Evolutionary conservation across 1,139 yeast genomes (phyloP), one percentile per base, ranked within the genome.

Genomic region (Hansenula sp.): DNA sequence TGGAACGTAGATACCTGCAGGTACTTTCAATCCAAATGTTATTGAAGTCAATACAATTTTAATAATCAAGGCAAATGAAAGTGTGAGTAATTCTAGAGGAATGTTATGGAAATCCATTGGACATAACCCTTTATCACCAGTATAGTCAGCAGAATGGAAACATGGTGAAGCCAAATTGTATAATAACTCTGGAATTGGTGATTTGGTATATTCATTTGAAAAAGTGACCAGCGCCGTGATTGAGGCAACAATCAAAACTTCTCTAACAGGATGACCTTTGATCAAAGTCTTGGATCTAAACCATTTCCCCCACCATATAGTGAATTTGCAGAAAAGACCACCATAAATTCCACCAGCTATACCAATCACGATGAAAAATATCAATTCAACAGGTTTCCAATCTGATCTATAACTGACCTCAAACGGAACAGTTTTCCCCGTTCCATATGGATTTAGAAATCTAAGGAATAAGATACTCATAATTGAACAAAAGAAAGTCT

Each of bases 1-100:
- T 1, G 86, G 86, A 1, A 80, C 81, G 53, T 80, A 80, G 21
- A 80, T 74, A 15, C 86, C 86, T 43, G 78, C 70, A 1, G 86
- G 86, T 3, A 79, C 62, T 51, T 77, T 79, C 41, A 77, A 55
- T 1, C 85, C 86, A 60, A 79, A 78, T 0, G 85, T 77, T 11
- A 79, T 58, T 27, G 74, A 67, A 0, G 84, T 79, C 30, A 80
- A 62, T 2, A 70, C 44, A 1, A 74, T 53, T 51, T 79, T 80
- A 40, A 76, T 63, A 1, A 67, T 49, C 39, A 80, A 64, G 3
- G 84, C 85, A 52, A 61, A 59, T 1, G 57, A 44, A 12, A 80
- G 62, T 1, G 67, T 58, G 9, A 55, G 47, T 12, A 78, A 46
- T 42, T 74, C 75, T 5, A 50, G 53, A 1, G 67, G 57, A 38